Conservation (phyloP, 805 yeast species). For the Hanseniaspora occidentalis region DNA sequence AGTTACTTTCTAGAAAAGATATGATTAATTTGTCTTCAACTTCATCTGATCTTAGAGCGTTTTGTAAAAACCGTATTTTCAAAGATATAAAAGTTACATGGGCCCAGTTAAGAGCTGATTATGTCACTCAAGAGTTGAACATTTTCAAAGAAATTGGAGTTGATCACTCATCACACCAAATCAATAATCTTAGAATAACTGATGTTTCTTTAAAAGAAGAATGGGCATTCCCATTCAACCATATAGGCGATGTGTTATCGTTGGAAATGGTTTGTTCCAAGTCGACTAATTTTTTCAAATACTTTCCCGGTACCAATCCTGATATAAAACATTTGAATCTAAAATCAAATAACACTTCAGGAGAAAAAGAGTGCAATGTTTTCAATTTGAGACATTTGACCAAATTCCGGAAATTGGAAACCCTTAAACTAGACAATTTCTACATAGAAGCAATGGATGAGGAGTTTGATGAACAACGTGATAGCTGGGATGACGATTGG, state of each 20-base stretch:
- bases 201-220: conserved; percentile 22
- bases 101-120: conserved; percentile 7
- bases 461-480: conserved; percentile 12
- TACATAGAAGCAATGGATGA: conserved; percentile 14
- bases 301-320: conserved; percentile 12
- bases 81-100: conserved; percentile 9
- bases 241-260: conserved; percentile 13
- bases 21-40: conserved; percentile 4
- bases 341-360: too few relatives aligned
- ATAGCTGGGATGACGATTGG: too few relatives aligned
- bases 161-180: conserved; percentile 9
- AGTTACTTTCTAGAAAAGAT: background rate
- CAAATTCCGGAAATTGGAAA: conserved; percentile 24
- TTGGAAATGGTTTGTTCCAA: conserved; percentile 18
- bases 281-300: conserved; percentile 26
- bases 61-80: conserved; percentile 9
- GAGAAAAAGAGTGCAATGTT: too few relatives aligned
- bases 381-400: conserved; percentile 34
- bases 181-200: conserved; percentile 17
- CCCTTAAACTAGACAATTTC: conserved; percentile 28
- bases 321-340: conserved; percentile 11
- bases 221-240: conserved; percentile 23
- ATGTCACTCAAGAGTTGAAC: conserved; percentile 8
- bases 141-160: conserved; percentile 5
- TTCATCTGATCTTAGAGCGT: background rate